Conservation (phyloP, 768 basidiomycete species). For the Russula griseocarnosa region DNA sequence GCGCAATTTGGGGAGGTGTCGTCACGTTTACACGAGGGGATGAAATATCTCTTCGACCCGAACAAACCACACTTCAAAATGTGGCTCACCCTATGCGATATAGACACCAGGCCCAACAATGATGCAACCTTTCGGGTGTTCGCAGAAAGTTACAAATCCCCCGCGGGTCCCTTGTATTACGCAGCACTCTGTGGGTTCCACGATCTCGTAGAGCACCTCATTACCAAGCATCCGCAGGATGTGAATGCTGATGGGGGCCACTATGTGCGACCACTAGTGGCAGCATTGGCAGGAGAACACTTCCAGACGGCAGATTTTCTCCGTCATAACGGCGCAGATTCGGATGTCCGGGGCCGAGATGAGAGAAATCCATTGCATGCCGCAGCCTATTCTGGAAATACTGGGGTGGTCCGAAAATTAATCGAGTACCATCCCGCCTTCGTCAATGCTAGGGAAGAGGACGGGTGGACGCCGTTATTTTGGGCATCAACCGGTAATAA, state of each 20-base stretch:
- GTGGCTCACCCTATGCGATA: not conserved
- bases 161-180: not conserved
- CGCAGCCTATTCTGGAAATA: not conserved
- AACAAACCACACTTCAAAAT: not conserved
- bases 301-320: not conserved
- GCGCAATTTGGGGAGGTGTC: not conserved
- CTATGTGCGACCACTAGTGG: not conserved
- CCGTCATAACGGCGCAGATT: not conserved
- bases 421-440: not conserved
- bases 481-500: not conserved
- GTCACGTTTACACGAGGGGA: not conserved
- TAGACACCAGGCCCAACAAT: not conserved
- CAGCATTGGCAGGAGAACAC: not conserved
- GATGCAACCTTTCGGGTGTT: not conserved
- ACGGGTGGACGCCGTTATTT: not conserved
- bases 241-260: not conserved
- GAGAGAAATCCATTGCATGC: not conserved
- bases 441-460: not conserved
- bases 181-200: not conserved
- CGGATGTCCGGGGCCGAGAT: rapidly evolving
- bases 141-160: too few relatives aligned
- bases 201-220: not conserved
- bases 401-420: not conserved
- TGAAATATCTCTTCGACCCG: not conserved
- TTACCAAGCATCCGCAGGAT: not conserved